Conservation (phyloP, 202 grass and related monocot species). For the Dendrocalamus latiflorus region DNA sequence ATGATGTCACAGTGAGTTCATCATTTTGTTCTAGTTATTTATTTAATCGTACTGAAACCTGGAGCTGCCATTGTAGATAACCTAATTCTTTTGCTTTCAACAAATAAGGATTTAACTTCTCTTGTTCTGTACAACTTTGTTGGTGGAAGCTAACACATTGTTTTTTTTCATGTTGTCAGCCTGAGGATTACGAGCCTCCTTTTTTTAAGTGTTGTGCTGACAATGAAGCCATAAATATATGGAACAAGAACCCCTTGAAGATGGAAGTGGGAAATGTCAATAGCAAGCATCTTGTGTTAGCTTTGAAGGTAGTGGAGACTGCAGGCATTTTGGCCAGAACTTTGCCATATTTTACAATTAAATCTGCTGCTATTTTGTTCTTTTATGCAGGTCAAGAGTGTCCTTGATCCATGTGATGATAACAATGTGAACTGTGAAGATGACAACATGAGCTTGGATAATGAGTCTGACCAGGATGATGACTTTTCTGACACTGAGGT, state of each 20-base stretch:
- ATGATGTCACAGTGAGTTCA: conserved; percentile 71
- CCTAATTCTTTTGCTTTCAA: background rate
- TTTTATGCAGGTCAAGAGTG: conserved; percentile 82
- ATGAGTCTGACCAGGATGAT: conserved; percentile 55
- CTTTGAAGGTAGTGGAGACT: conserved; percentile 72
- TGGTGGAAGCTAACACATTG: conserved; percentile 20
- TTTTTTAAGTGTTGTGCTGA: conserved; percentile 85
- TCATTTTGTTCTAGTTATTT: conserved; percentile 18
- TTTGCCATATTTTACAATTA: background rate
- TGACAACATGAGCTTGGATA: conserved; percentile 74
- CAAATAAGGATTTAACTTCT: background rate
- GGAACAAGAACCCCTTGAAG: conserved; percentile 91
- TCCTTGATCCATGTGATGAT: conserved; percentile 95
- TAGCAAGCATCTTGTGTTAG: conserved; percentile 87
- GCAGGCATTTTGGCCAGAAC: background rate
- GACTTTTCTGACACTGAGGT: conserved; percentile 94
- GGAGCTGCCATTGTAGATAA: background rate
- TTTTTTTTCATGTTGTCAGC: conserved; percentile 44
- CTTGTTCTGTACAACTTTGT: background rate
- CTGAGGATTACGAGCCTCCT: conserved; percentile 91
- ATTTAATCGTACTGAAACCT: background rate
- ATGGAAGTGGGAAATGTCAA: conserved; percentile 97
- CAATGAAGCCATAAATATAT: too few relatives aligned
- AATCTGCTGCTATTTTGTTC: conserved; percentile 19
- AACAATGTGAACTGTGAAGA: conserved; percentile 55